Evolutionary conservation across 768 basidiomycete genomes (phyloP), one percentile per base, ranked within the genome.

Genomic region (Flagelloscypha sp.): DNA sequence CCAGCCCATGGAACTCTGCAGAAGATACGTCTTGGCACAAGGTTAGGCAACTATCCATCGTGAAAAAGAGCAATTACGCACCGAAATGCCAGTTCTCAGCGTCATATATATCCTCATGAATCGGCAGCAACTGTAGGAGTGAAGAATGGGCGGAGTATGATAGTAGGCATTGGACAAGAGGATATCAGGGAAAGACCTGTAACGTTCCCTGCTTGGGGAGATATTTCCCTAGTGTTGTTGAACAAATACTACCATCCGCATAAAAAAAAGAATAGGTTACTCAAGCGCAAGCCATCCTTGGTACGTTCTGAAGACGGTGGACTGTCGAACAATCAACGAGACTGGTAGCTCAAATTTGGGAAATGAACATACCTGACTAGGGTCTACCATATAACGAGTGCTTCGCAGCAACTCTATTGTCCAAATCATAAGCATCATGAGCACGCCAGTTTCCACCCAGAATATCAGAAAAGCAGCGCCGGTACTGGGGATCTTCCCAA

Each of bases 141-240:
- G 65, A 87, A 84, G 70, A 88, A 86, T 0, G 84, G 84, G 12
- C 84, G 68, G 5, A 88, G 63, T 22, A 86, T 77, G 41, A 70
- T 65, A n/a, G 51, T 86, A 86, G 0, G 81, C 72, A 38, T 81
- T 85, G 7, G 78, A 75, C 5, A 85, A 56, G 13, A 64, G 47
- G 24, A 86, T 65, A 40, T 76, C 68, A 2, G 84, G 82, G 53
- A n/a, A 74, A 84, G 21, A 85, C 76, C 41, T 62, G 70, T 13
- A 83, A 57, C 2, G 79, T 82, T 24, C 84, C 84, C 50, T 85
- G 68, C 1, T 62, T 70, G 0, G 83, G 83, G 46, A 52, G 66
- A 7, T 27, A 51, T 38, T 32, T 55, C 49, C 8, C 50, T 41
- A 15, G 47, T 53, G 54, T 53, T 56, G 20, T 17, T 18, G 17